phyloP scores from a whole-genome alignment of 495 filamentous ascomycete genomes.

The Parmelia sp. region DNA sequence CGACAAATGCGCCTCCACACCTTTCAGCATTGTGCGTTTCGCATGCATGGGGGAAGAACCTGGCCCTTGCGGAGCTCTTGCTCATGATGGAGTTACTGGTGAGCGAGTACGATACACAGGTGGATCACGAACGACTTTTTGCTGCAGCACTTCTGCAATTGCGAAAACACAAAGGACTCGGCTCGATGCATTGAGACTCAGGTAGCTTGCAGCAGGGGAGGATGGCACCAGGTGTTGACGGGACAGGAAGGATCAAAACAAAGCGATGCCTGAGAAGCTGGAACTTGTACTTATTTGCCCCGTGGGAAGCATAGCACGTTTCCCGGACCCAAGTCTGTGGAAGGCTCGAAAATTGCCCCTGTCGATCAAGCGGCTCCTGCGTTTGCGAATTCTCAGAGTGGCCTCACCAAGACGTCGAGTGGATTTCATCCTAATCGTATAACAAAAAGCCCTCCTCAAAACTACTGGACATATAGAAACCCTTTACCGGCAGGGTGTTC shows the following conservation, averaged over 20 bases:
- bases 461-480: too few relatives aligned
- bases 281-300: neutral
- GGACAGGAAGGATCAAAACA: neutral
- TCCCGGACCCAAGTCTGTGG: neutral
- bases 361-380: neutral
- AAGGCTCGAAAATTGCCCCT: neutral
- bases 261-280: neutral
- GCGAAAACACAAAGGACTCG: too few relatives aligned
- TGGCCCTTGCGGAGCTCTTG: neutral
- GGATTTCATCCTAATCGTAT: neutral
- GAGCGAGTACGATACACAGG: neutral
- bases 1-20: neutral
- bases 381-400: neutral
- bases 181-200: too few relatives aligned
- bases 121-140: too few relatives aligned
- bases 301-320: neutral
- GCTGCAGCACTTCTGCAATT: too few relatives aligned
- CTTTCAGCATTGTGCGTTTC: neutral
- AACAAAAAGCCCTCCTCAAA: too few relatives aligned
- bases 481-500: too few relatives aligned
- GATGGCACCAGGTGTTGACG: neutral
- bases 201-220: neutral
- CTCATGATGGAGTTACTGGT: neutral
- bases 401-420: neutral
- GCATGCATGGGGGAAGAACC: neutral